Base-by-base conservation (phyloP, 164 flowering plant species). In the Stephania yunnanensis region DNA sequence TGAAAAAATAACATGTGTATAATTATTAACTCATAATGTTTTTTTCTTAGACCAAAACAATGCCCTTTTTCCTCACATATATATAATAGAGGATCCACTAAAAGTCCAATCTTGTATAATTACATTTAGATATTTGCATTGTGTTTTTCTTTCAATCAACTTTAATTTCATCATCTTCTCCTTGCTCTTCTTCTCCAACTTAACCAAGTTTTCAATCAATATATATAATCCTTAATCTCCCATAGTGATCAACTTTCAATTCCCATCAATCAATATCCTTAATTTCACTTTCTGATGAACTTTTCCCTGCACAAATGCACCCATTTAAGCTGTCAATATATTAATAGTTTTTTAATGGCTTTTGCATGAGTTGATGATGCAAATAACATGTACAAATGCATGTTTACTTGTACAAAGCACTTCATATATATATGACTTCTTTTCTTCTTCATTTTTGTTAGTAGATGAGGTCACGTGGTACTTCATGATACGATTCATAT, bases 261-360 rank as follows among this genome's bases (percentile, higher is more conserved):
- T 42, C 71, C 45, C 44, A 36, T 76, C 70, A 71, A 76, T 76
- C 78, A 76, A 65, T 70, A 71, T 71, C 74, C 78, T 71, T 66
- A 70, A 52, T 77, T 71, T 77, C 52, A 11, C 71, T 71, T 77
- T 77, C 68, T 73, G 31, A 68, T 36, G 72, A 58, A 46, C 46
- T 67, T 77, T 72, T 53, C 52, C 68, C 74, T 63, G 65, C 66
- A 76, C 66, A 50, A 20, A 72, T 71, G 66, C 20, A 76, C 22
- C 42, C 46, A 71, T 67, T 65, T 58, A 36, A 36, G 2, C 1
- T 36, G 4, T 36, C 42, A 55, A 48, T 29, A 50, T n/a, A 70
- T 25, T 46, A 68, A 64, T 61, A 50, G 45, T 63, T 25, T 70
- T 25, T 70, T 70, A 25, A 9, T 15, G 46, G 64, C 55, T 74